These are phyloP conservation scores for Acorus calamus DNA, from an alignment of 106 monocot genomes.

Conservation along the genomic window DNA sequence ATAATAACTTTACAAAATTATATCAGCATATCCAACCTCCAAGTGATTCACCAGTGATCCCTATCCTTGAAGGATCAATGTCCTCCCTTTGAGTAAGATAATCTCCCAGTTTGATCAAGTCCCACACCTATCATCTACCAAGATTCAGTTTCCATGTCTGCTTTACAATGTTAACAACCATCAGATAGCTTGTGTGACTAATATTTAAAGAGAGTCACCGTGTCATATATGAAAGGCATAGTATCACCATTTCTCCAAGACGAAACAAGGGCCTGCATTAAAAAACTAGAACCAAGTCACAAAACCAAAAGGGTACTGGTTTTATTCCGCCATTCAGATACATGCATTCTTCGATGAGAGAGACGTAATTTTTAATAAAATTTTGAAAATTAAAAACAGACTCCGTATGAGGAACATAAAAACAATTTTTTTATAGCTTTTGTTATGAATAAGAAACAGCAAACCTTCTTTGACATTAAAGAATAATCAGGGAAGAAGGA, in stretches of 20 bases:
- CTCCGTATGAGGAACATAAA: too few relatives aligned
- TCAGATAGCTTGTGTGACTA: neutral
- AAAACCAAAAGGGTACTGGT: neutral
- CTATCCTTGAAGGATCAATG: slow-evolving; percentile 69
- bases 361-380: too few relatives aligned
- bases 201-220: slow-evolving; percentile 30
- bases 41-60: slow-evolving; percentile 94
- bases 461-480: too few relatives aligned
- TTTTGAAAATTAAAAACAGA: too few relatives aligned
- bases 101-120: slow-evolving; percentile 89
- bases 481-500: neutral
- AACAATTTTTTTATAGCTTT: too few relatives aligned
- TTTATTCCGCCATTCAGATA: too few relatives aligned
- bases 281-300: slow-evolving; percentile 5
- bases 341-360: too few relatives aligned
- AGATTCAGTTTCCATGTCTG: neutral
- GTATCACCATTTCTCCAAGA: slow-evolving; percentile 82
- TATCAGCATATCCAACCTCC: slow-evolving; percentile 47
- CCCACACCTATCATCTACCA: slow-evolving; percentile 63
- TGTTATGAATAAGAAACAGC: too few relatives aligned
- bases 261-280: slow-evolving; percentile 64
- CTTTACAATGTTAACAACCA: neutral
- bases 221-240: slow-evolving; percentile 97
- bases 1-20: neutral
- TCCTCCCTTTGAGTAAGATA: slow-evolving; percentile 78